Evolutionary conservation across 129 eudicot genomes (phyloP), one percentile per base, ranked within the genome.

Genomic region (Sambucus nigra): DNA sequence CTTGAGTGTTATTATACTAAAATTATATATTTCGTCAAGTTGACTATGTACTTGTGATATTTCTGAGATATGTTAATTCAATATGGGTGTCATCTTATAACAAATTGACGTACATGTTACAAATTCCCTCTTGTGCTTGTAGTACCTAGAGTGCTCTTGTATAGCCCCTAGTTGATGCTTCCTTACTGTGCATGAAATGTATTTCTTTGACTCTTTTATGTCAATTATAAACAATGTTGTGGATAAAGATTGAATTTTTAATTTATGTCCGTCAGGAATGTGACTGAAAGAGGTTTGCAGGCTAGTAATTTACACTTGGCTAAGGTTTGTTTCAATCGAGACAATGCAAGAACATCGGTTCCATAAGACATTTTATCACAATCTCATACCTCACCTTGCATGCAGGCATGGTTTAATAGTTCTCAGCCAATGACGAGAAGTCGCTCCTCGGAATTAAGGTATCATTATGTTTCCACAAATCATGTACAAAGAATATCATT

Each of bases 341-440:
- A 39, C 19, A n/a, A 2, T 54, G 35, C 22, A 44, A 28, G 62
- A 0, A 26, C 25, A 35, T 32, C 25, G 3, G 53, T 21, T 23
- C 29, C 41, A 12, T 25, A 17, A 19, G 16, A 33, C 19, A 17
- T 26, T 63, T 48, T 13, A 29, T 14, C 27, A 17, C 40, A 46
- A 66, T 65, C 33, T 65, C 24, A 77, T 20, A 0, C 14, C 27
- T 46, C 17, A 4, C 23, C 38, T 68, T 69, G 44, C 31, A 15
- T 65, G 64, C 80, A 86, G 95, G 92, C 95, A 64, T 86, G 95
- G 95, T 81, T 86, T 25, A 79, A 86, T 66, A 86, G 95, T 62
- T 81, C 92, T 69, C 95, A 86, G 64, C 95, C 95, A 5, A 86
- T 86, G 95, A 86, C 92, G 1, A 81, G 92, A 78, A 86, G 95